These are phyloP conservation scores for Fragaria ananassa DNA, from an alignment of 306 rosid species.

Conservation along the genomic window DNA sequence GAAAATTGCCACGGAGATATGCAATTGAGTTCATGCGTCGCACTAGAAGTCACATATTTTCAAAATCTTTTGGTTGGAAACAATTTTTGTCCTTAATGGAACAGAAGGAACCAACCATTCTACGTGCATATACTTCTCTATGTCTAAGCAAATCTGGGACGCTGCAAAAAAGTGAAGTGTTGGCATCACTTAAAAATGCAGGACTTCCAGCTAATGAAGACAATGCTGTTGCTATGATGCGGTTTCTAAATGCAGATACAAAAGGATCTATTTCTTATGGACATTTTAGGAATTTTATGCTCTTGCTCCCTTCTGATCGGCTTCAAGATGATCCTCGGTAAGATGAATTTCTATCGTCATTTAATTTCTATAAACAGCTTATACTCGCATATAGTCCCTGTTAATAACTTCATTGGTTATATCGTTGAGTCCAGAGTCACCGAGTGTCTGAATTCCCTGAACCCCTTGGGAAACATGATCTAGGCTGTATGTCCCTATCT, in stretches of 20 bases:
- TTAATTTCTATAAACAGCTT: background rate
- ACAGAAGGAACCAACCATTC: conserved; percentile 98
- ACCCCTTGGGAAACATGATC: background rate
- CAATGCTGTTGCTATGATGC: conserved; percentile 97
- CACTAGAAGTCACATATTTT: conserved; percentile 87
- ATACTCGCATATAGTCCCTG: background rate
- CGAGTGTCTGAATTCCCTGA: background rate
- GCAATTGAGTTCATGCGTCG: conserved; percentile 94
- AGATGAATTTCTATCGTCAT: conserved; percentile 31
- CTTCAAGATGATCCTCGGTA: conserved; percentile 99
- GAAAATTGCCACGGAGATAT: conserved; percentile 95
- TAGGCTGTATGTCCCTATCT: background rate
- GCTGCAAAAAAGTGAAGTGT: conserved; percentile 86
- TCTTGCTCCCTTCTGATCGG: conserved; percentile 93
- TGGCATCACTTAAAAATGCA: conserved; percentile 80
- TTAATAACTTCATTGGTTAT: background rate
- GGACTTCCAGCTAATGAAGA: conserved; percentile 99
- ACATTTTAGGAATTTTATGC: conserved; percentile 97
- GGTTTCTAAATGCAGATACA: conserved; percentile 88
- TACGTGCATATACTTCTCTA: conserved; percentile 96
- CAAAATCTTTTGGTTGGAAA: conserved; percentile 94
- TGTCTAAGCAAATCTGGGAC: conserved; percentile 98
- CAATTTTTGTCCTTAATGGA: conserved; percentile 93
- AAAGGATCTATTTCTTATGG: conserved; percentile 96
- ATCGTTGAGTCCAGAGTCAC: background rate